These are phyloP conservation scores for Trichosporon sp. DNA, from an alignment of 1,284 basidiomycete species.

Conservation along the genomic window DNA sequence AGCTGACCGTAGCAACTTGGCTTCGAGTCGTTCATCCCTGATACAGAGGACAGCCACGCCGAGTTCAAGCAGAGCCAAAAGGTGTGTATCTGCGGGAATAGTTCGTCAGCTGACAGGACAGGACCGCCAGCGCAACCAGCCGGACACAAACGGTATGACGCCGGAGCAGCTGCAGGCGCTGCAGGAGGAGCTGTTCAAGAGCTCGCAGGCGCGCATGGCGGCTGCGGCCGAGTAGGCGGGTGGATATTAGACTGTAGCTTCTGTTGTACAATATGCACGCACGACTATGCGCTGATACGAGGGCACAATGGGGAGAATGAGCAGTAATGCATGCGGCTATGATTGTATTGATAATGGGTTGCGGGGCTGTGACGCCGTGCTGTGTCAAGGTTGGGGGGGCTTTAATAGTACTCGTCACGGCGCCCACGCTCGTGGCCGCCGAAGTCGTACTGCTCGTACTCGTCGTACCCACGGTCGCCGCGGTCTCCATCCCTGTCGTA, in stretches of 20 bases:
- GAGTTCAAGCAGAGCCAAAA: slow-evolving; percentile 50
- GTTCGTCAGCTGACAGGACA: slow-evolving; percentile 19
- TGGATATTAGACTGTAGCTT: background rate
- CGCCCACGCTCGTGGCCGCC: background rate
- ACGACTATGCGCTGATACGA: background rate
- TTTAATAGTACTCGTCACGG: background rate
- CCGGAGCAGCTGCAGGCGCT: slow-evolving; percentile 82
- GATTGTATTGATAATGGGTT: background rate
- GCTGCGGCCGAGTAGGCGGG: slow-evolving; percentile 29
- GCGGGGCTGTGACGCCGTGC: background rate
- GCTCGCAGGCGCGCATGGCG: slow-evolving; percentile 61
- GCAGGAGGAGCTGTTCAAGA: slow-evolving; percentile 88
- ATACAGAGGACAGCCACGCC: slow-evolving; percentile 92
- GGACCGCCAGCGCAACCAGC: slow-evolving; percentile 67
- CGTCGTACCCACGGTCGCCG: background rate
- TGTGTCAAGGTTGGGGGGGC: background rate
- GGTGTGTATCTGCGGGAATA: background rate
- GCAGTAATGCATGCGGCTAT: slow-evolving; percentile 2
- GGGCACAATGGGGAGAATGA: background rate
- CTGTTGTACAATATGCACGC: slow-evolving; percentile 17
- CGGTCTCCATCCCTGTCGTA: background rate
- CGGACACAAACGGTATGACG: slow-evolving; percentile 83
- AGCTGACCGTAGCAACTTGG: slow-evolving; percentile 53
- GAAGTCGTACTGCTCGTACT: background rate
- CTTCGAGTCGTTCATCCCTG: slow-evolving; percentile 85